These are phyloP conservation scores for Pittosporum tobira DNA, from an alignment of 129 eudicot genomes.

Conservation along the genomic window DNA sequence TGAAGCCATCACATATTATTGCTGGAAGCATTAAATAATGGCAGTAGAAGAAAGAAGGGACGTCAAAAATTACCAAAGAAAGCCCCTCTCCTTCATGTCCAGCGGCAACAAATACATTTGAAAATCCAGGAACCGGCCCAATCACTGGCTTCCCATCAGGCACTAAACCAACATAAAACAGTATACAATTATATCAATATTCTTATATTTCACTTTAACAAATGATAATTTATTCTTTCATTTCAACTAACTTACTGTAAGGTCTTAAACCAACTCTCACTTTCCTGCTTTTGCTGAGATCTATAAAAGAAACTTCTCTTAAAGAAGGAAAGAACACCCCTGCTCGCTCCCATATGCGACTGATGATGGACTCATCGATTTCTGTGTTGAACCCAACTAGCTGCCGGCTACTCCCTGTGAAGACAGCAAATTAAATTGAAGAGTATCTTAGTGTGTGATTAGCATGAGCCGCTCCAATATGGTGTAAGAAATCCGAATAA, in stretches of 20 bases:
- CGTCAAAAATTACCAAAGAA: slow-evolving; percentile 43
- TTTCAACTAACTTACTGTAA: slow-evolving; percentile 60
- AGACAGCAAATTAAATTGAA: not conserved
- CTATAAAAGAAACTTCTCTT: slow-evolving; percentile 40
- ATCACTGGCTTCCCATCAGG: slow-evolving; percentile 92
- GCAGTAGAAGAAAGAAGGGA: slow-evolving; percentile 5
- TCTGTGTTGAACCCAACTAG: slow-evolving; percentile 81
- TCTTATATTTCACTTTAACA: not conserved
- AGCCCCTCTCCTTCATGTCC: slow-evolving; percentile 99
- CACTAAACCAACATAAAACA: slow-evolving; percentile 37
- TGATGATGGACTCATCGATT: slow-evolving; percentile 48
- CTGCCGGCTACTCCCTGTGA: slow-evolving; percentile 94
- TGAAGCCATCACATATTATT: not conserved
- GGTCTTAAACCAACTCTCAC: slow-evolving; percentile 95
- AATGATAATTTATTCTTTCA: not conserved
- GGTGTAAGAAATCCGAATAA: not conserved
- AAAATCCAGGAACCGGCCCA: slow-evolving; percentile 69
- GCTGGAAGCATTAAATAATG: not conserved
- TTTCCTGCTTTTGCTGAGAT: slow-evolving; percentile 36
- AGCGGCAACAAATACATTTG: slow-evolving; percentile 76
- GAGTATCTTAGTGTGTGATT: not conserved
- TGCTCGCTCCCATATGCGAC: slow-evolving; percentile 77
- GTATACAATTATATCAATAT: not conserved
- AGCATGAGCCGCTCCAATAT: not conserved
- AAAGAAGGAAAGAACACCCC: slow-evolving; percentile 68